Percentiles rank a stretch among this genome's conserved stretches.
Conservation (phyloP, 1,139 yeast species). For the Candida glucosophila region DNA sequence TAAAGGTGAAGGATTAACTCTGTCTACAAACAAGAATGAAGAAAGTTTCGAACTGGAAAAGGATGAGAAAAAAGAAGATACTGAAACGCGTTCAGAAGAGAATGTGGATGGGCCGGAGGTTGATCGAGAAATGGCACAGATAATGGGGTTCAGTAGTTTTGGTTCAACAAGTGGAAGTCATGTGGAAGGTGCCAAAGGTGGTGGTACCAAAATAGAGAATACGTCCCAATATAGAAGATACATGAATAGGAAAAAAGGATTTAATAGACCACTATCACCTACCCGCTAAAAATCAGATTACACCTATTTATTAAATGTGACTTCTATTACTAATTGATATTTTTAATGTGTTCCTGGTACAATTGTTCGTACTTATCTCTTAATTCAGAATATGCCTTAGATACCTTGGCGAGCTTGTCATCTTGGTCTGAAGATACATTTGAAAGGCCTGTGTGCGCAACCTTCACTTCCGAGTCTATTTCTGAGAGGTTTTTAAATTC, state of each 20-base stretch:
- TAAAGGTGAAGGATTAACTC: no score
- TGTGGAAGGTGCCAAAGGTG: constrained; percentile 39
- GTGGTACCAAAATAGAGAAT: constrained; percentile 34
- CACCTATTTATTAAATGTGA: no score
- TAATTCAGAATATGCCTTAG: constrained; percentile 53
- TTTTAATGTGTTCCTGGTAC: constrained; percentile 44
- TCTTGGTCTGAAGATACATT: no score
- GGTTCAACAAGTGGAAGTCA: constrained; percentile 52
- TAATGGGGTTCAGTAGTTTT: constrained; percentile 26
- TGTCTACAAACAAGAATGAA: no score
- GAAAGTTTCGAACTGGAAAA: no score
- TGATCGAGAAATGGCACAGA: not conserved
- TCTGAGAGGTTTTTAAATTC: constrained; percentile 36
- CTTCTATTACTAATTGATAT: constrained; percentile 15
- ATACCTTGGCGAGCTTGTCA: constrained; percentile 37
- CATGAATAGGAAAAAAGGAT: constrained; percentile 57
- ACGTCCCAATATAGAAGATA: constrained; percentile 53
- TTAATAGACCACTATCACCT: constrained; percentile 54
- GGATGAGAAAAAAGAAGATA: no score
- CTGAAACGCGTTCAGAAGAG: no score
- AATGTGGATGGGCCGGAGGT: no score
- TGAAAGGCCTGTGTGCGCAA: constrained; percentile 5
- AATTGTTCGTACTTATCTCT: constrained; percentile 55
- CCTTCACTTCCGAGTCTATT: constrained; percentile 26
- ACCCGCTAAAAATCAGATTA: constrained; percentile 14